Evolutionary conservation across 768 basidiomycete genomes (phyloP).

Genomic region (Cyathus striatus): DNA sequence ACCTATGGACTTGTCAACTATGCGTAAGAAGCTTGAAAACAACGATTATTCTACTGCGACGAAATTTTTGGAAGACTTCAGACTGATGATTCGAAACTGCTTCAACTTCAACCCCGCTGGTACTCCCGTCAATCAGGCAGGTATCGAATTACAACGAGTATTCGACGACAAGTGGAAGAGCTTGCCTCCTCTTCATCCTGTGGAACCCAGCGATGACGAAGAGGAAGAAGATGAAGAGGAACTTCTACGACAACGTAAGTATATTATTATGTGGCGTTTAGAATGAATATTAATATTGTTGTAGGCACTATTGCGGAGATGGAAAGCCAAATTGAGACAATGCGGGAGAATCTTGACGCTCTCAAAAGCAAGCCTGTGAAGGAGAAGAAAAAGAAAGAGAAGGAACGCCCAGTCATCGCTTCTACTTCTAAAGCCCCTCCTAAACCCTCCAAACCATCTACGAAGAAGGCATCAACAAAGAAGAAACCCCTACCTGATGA

Average conservation of each 20-base stretch:
- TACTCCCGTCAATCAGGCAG: conserved; percentile 83
- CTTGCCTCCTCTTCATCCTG: conserved; percentile 57
- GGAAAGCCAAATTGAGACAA: conserved; percentile 77
- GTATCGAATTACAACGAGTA: conserved; percentile 74
- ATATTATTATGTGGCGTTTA: conserved; percentile 6
- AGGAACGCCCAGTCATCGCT: conserved; percentile 45
- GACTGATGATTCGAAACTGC: conserved; percentile 93
- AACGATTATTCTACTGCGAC: conserved; percentile 72
- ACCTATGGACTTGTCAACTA: conserved; percentile 93
- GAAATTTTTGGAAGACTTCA: conserved; percentile 88
- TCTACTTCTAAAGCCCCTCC: conserved; percentile 60
- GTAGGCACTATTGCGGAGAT: conserved; percentile 70
- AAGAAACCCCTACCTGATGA: conserved; percentile 73
- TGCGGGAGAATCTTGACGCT: conserved; percentile 63
- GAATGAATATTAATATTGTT: conserved; percentile 13
- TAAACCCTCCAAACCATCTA: conserved; percentile 42
- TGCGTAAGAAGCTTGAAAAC: conserved; percentile 78
- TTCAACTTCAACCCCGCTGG: conserved; percentile 87
- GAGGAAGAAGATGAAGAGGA: conserved; percentile 65
- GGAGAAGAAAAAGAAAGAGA: conserved; percentile 68
- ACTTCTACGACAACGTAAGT: conserved; percentile 54
- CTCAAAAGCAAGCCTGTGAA: conserved; percentile 62
- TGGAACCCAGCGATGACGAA: conserved; percentile 47
- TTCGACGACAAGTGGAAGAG: conserved; percentile 92
- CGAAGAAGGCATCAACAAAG: conserved; percentile 42